Evolutionary conservation across 352 stramenopile species (phyloP), one percentile per base, ranked within the genome.

Genomic region (Blastocystis sp.): DNA sequence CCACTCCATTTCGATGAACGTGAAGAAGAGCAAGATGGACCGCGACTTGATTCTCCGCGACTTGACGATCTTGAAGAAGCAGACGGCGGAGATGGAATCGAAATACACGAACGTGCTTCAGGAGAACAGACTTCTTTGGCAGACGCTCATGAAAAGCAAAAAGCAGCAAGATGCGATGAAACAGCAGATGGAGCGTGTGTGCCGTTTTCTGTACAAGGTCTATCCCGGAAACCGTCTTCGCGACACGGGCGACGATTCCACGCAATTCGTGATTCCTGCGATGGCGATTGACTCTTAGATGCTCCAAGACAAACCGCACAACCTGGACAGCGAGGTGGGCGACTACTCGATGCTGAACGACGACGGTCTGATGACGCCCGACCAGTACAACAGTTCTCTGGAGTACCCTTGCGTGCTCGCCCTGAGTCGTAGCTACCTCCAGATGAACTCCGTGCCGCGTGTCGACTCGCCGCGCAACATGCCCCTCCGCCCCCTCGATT

Each of bases 141-240:
- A 89, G 50, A 89, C 67, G 19, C 66, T 89, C 39, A 80, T 89
- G 67, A 80, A 89, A 19, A 77, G 55, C 39, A 89, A 89, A 35
- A 61, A 89, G 65, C 63, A 80, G 50, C 79, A 89, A 65, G 79
- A 89, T 39, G 62, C 31, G 50, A 78, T 89, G 79, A 89, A 89
- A 39, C 63, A 79, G 37, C 79, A 89, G 60, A 89, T 89, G 79
- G 79, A 89, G 33, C 63, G 67, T 16, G 66, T 89, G 3, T 89
- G 67, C 41, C 37, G 45, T 13, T 89, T 89, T 31, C 24, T 89
- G 29, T 77, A 79, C 67, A 89, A 89, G 39, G 31, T 89, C 24
- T 79, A 74, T 77, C 29, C 79, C 21, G 29, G 71, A 21, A 85
- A 66, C 26, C 74, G 74, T n/a, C 10, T 85, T 21, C 74, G 50